Evolutionary conservation across 805 yeast species (phyloP).

Genomic region (Wilhelminamyces savonicus): DNA sequence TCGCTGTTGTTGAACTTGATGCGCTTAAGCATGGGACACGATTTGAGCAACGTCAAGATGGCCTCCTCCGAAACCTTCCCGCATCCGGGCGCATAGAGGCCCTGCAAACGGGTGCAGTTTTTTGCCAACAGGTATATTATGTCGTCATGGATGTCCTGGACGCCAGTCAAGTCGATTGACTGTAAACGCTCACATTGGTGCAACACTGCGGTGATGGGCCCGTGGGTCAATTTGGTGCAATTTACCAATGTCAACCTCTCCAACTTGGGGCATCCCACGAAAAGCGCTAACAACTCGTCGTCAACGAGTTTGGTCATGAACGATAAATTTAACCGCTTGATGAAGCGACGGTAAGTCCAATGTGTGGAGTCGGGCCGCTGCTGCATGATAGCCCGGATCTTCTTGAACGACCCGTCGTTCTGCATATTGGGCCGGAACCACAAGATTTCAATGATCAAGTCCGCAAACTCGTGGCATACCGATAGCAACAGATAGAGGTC

Average conservation of each 20-base stretch:
- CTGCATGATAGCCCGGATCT: conserved; percentile 50
- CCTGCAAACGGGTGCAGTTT: conserved; percentile 75
- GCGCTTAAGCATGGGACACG: conserved; percentile 73
- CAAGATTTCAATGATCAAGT: conserved; percentile 66
- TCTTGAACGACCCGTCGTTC: conserved; percentile 40
- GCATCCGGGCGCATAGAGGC: conserved; percentile 85
- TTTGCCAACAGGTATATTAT: conserved; percentile 62
- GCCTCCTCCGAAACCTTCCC: conserved; percentile 62
- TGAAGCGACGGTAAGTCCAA: conserved; percentile 63
- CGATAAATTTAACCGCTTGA: conserved; percentile 76
- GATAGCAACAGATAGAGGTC: conserved; percentile 59
- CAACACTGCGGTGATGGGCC: conserved; percentile 57
- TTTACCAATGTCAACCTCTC: conserved; percentile 84
- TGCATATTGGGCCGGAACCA: conserved; percentile 85
- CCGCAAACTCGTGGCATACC: conserved; percentile 78
- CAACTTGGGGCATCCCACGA: conserved; percentile 65
- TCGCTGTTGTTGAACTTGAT: conserved; percentile 72
- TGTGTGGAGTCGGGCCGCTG: conserved; percentile 42
- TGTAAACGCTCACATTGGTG: conserved; percentile 64
- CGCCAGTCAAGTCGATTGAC: conserved; percentile 83
- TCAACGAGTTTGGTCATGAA: conserved; percentile 63
- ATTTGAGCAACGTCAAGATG: conserved; percentile 47
- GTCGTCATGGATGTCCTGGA: conserved; percentile 56
- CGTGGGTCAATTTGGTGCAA: conserved; percentile 59
- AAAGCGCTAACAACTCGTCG: conserved; percentile 54